Evolutionary conservation across 306 rosid species (phyloP).

Genomic region (Gleditsia sinensis): DNA sequence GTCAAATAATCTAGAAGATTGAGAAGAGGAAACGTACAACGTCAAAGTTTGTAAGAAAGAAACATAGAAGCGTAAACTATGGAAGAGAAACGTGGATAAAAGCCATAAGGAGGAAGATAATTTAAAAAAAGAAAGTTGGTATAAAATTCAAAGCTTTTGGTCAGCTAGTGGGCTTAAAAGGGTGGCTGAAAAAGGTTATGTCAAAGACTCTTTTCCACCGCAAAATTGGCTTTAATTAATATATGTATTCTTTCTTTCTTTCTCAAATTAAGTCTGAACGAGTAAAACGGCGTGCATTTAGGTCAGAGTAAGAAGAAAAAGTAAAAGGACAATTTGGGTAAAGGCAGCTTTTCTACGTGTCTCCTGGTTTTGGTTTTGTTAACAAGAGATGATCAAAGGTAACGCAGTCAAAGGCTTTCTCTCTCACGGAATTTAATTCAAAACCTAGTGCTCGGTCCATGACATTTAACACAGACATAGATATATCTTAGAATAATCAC

Average conservation of each 20-base stretch:
- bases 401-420: slow-evolving; percentile 42
- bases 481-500: neutral
- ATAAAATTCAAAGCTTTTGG: slow-evolving; percentile 42
- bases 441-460: slow-evolving; percentile 40
- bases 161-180: slow-evolving; percentile 35
- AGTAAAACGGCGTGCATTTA: slow-evolving; percentile 32
- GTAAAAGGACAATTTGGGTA: slow-evolving; percentile 22
- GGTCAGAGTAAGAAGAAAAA: slow-evolving; percentile 39
- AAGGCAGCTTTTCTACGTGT: slow-evolving; percentile 45
- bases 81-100: slow-evolving; percentile 37
- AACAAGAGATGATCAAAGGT: neutral
- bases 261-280: slow-evolving; percentile 26
- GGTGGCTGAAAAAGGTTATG: slow-evolving; percentile 32
- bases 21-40: neutral
- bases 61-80: neutral
- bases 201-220: slow-evolving; percentile 37
- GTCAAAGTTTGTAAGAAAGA: neutral
- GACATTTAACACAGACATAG: neutral
- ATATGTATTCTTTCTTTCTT: neutral
- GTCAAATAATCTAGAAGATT: neutral
- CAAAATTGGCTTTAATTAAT: neutral
- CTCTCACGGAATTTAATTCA: slow-evolving; percentile 21
- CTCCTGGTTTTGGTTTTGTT: slow-evolving; percentile 25
- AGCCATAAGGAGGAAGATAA: slow-evolving; percentile 8
- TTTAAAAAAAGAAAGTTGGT: neutral